Evolutionary conservation across 768 basidiomycete species (phyloP).

Genomic region (Tricholoma flavovirens): DNA sequence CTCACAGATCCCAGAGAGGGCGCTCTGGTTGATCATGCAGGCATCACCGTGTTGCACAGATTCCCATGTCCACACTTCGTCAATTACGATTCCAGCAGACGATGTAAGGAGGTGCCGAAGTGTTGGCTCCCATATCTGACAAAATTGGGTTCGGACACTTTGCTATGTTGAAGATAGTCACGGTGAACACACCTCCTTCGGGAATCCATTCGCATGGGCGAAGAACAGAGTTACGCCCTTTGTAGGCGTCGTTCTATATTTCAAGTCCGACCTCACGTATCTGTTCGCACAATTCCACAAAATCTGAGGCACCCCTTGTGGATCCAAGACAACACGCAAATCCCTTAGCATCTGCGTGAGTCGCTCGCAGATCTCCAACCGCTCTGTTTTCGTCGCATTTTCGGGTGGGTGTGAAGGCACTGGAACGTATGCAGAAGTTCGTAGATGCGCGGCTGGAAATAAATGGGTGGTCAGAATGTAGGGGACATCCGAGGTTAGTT

Average conservation of each 20-base stretch:
- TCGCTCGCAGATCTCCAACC: conserved; percentile 20
- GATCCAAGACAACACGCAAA: conserved; percentile 25
- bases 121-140: conserved; percentile 78
- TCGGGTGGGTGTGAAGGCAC: conserved; percentile 26
- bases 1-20: conserved; percentile 57
- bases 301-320: conserved; percentile 35
- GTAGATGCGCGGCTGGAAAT: conserved; percentile 47
- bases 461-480: conserved; percentile 50
- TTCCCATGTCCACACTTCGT: conserved; percentile 81
- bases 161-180: background rate
- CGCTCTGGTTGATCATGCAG: conserved; percentile 58
- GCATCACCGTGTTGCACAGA: conserved; percentile 83
- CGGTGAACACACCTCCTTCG: conserved; percentile 68
- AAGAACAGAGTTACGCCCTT: conserved; percentile 67
- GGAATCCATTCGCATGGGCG: conserved; percentile 83
- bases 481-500: conserved; percentile 26
- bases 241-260: conserved; percentile 15
- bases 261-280: conserved; percentile 42
- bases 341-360: conserved; percentile 21
- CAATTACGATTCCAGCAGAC: conserved; percentile 34
- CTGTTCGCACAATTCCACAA: conserved; percentile 74
- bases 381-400: conserved; percentile 33
- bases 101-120: conserved; percentile 46
- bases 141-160: background rate
- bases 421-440: conserved; percentile 38